Conservation (phyloP, 2,329 filamentous ascomycete species). For the Nemania abortiva region DNA sequence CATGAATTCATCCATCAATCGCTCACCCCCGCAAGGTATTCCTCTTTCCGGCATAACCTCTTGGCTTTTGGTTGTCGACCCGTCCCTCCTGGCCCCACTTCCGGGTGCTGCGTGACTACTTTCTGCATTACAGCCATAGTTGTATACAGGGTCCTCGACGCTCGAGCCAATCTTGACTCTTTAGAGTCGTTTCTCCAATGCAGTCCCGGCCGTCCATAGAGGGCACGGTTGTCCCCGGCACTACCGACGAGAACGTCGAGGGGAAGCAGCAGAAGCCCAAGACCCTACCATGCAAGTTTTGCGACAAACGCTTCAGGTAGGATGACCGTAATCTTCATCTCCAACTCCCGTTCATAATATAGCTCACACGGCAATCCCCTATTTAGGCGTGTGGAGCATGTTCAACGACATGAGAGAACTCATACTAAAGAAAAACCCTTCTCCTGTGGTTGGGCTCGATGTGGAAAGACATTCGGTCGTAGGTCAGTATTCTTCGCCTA, state of each 20-base stretch:
- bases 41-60: constrained; percentile 52
- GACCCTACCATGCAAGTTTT: constrained; percentile 72
- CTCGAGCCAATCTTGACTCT: constrained; percentile 49
- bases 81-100: constrained; percentile 51
- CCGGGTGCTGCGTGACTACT: constrained; percentile 52
- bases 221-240: constrained; percentile 55
- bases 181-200: constrained; percentile 56
- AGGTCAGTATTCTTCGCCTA: constrained; percentile 61
- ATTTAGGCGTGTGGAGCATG: constrained; percentile 71
- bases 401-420: constrained; percentile 72
- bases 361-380: constrained; percentile 56
- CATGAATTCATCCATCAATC: constrained; percentile 53
- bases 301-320: constrained; percentile 72
- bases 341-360: constrained; percentile 50
- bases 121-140: constrained; percentile 53
- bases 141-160: constrained; percentile 47
- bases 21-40: constrained; percentile 53
- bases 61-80: constrained; percentile 47
- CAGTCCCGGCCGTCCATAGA: constrained; percentile 61
- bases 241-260: constrained; percentile 62
- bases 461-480: constrained; percentile 72
- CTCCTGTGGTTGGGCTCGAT: constrained; percentile 68
- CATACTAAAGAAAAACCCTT: constrained; percentile 76
- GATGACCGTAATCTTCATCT: constrained; percentile 47
- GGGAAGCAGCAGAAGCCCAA: constrained; percentile 70